phyloP scores from a whole-genome alignment of 1,284 basidiomycete genomes.

The Anthracocystis setariae region DNA sequence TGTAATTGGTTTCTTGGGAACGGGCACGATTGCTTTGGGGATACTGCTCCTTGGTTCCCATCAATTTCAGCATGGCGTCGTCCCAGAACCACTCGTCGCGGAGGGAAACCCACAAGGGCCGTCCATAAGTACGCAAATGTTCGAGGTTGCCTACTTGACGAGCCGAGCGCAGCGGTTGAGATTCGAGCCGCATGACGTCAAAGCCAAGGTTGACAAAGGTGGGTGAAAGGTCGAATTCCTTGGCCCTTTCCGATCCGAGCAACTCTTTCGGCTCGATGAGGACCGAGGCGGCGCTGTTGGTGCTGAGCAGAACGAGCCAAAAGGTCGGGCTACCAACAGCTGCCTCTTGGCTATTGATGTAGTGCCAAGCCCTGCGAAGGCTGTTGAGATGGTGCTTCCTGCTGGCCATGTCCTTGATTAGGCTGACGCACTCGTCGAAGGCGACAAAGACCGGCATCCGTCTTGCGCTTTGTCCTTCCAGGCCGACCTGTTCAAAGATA shows the following conservation, averaged over 20 bases:
- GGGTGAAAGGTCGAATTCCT: neutral
- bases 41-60: too few relatives aligned
- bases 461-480: too few relatives aligned
- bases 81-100: neutral
- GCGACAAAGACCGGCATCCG: constrained; percentile 5
- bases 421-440: constrained; percentile 12
- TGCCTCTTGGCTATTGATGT: neutral
- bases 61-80: constrained; percentile 5
- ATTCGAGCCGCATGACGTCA: neutral
- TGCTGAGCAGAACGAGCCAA: constrained; percentile 22
- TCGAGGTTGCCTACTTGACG: neutral
- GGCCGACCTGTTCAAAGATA: neutral
- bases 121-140: neutral
- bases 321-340: neutral
- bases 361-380: neutral
- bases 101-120: constrained; percentile 12
- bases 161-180: neutral
- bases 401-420: neutral
- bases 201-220: constrained; percentile 7
- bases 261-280: neutral
- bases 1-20: neutral
- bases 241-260: neutral
- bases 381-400: neutral
- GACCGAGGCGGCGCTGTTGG: constrained; percentile 6
- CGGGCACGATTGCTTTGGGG: neutral